Percentiles rank a stretch among this genome's conserved stretches.
Evolutionary conservation across 179 eudicot genomes (phyloP).

Genomic region (Corrigiola litoralis): DNA sequence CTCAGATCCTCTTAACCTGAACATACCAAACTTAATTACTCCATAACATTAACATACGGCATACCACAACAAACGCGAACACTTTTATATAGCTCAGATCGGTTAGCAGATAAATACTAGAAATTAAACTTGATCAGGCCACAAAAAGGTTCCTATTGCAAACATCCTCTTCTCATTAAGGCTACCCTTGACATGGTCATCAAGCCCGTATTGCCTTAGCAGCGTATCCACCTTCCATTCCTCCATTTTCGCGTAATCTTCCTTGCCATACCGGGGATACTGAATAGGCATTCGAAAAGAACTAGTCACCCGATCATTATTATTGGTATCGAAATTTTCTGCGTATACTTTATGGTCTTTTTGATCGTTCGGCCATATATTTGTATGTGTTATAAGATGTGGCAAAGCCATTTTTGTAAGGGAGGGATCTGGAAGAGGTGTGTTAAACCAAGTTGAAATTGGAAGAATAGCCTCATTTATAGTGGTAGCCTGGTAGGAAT

Average conservation of each 20-base stretch:
- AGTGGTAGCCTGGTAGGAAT: too few species aligned
- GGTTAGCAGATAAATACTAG: too few species aligned
- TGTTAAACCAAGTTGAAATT: too few species aligned
- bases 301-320: not conserved
- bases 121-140: conserved; percentile 32
- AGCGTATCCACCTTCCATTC: conserved; percentile 36
- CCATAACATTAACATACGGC: too few species aligned
- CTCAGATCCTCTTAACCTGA: too few species aligned
- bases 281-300: conserved; percentile 29
- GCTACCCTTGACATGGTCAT: conserved; percentile 17
- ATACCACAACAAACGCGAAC: too few species aligned
- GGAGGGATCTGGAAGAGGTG: too few species aligned
- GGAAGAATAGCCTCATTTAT: too few species aligned
- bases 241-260: conserved; percentile 35
- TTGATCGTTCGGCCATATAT: not conserved
- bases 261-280: conserved; percentile 31
- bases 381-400: conserved; percentile 3
- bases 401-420: too few species aligned
- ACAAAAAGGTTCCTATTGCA: conserved; percentile 35
- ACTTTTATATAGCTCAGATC: too few species aligned
- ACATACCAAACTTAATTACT: too few species aligned
- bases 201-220: conserved; percentile 28
- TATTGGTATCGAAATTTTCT: not conserved
- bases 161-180: conserved; percentile 35
- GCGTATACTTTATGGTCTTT: too few species aligned